Conservation (phyloP, 768 basidiomycete genomes). For the Auriscalpium microsporum region DNA sequence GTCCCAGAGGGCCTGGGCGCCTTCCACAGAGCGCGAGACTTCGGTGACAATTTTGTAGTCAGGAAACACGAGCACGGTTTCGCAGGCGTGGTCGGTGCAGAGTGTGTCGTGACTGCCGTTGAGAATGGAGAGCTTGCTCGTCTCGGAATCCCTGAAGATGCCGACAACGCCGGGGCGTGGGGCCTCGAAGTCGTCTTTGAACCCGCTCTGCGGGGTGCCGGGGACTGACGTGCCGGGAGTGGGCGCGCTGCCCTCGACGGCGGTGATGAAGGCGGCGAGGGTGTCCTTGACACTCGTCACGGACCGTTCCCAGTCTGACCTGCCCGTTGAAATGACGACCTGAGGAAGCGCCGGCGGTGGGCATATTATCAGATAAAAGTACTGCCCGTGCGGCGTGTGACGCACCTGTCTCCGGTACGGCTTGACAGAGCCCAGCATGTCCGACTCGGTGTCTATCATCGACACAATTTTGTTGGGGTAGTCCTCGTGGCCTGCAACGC, state of each 20-base stretch:
- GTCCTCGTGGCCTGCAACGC: conserved; percentile 53
- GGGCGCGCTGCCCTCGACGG: conserved; percentile 15
- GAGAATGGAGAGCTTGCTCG: conserved; percentile 56
- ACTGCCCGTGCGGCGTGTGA: neutral
- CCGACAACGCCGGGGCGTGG: conserved; percentile 33
- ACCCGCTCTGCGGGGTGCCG: conserved; percentile 1
- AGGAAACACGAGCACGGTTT: conserved; percentile 85
- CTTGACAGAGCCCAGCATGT: conserved; percentile 81
- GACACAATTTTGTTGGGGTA: conserved; percentile 62
- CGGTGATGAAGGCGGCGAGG: conserved; percentile 53
- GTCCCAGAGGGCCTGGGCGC: conserved; percentile 65
- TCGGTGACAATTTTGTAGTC: conserved; percentile 82
- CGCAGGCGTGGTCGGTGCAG: conserved; percentile 50
- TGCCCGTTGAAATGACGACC: conserved; percentile 86
- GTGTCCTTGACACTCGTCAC: conserved; percentile 64
- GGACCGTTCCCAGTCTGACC: conserved; percentile 80
- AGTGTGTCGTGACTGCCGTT: conserved; percentile 79
- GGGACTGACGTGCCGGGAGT: conserved; percentile 17
- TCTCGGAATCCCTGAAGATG: conserved; percentile 48
- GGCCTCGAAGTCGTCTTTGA: neutral
- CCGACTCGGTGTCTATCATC: conserved; percentile 60
- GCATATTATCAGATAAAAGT: conserved; percentile 8
- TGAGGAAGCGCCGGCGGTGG: conserved; percentile 21
- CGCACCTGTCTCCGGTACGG: conserved; percentile 76
- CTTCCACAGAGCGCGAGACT: conserved; percentile 52